These are phyloP conservation scores for Huiozyma sinensis DNA, from an alignment of 805 yeast species.

Conservation along the genomic window DNA sequence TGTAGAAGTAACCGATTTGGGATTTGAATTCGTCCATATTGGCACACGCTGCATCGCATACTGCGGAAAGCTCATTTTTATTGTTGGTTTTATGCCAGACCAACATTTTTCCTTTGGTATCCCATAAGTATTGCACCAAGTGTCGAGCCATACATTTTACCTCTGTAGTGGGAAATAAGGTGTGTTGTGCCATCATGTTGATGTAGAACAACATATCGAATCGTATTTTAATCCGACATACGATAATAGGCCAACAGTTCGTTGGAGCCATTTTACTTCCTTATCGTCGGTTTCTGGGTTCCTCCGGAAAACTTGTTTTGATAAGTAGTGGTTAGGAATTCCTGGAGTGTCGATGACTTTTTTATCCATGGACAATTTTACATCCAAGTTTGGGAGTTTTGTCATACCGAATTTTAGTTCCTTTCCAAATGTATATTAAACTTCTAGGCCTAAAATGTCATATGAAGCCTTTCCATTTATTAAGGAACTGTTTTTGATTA, in stretches of 20 bases:
- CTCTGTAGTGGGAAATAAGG: slow-evolving; percentile 4
- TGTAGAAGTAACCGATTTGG: slow-evolving; percentile 1
- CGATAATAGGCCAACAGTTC: slow-evolving; percentile 4
- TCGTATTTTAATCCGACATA: slow-evolving; percentile 5
- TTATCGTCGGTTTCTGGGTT: not conserved
- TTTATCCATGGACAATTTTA: slow-evolving; percentile 1
- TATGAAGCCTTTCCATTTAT: not conserved
- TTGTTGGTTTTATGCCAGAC: slow-evolving; percentile 1
- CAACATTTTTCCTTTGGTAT: slow-evolving; percentile 3
- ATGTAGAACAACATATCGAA: slow-evolving; percentile 7
- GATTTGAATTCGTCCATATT: slow-evolving; percentile 2
- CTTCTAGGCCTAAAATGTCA: not conserved
- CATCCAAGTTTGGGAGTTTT: slow-evolving; percentile 4
- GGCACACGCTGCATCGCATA: slow-evolving; percentile 4
- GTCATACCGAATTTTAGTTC: not conserved
- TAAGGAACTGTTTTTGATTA: slow-evolving; percentile 4
- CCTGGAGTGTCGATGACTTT: slow-evolving; percentile 5
- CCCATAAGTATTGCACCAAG: slow-evolving; percentile 4
- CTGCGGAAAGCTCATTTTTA: not conserved
- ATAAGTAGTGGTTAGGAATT: slow-evolving; percentile 5
- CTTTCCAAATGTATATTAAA: not conserved
- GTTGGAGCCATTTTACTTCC: slow-evolving; percentile 4
- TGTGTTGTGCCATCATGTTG: slow-evolving; percentile 5
- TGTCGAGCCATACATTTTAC: slow-evolving; percentile 1
- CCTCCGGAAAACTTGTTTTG: not conserved